A percentile compares a stretch with the other conserved stretches of the same genome.
Conservation (phyloP, 306 rosid genomes). For the Rosa rugosa region DNA sequence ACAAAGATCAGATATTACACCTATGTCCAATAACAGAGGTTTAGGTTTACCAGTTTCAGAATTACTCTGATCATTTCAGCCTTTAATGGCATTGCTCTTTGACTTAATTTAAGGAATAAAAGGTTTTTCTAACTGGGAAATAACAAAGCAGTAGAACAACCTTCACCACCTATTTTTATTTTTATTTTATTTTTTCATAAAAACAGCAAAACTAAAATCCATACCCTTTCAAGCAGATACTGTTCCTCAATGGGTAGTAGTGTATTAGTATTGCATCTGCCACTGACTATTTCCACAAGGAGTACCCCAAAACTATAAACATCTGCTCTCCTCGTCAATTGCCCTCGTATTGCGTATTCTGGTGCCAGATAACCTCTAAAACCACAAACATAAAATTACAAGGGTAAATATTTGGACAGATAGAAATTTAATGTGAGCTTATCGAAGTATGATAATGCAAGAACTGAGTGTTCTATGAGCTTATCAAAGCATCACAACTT, state of each 20-base stretch:
- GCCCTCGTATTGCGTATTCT: conserved; percentile 87
- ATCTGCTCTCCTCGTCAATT: conserved; percentile 80
- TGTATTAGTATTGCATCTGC: conserved; percentile 77
- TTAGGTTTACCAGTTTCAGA: not conserved
- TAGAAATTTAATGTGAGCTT: not conserved
- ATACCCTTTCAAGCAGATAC: conserved; percentile 86
- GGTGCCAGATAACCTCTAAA: conserved; percentile 97
- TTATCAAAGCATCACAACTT: conserved; percentile 29
- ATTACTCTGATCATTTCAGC: not conserved
- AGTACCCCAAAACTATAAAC: conserved; percentile 92
- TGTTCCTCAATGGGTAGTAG: conserved; percentile 68
- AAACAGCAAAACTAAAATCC: conserved; percentile 20
- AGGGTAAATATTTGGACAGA: not conserved
- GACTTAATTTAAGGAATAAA: not conserved
- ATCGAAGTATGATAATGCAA: not conserved
- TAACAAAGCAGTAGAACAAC: not conserved
- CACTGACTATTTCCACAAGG: conserved; percentile 80
- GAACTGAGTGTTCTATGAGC: not conserved
- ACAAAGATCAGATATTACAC: too few relatives aligned
- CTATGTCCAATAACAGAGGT: not conserved
- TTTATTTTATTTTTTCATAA: not conserved
- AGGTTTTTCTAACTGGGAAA: not conserved
- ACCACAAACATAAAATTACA: conserved; percentile 26
- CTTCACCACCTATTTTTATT: not conserved
- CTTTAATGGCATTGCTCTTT: not conserved